These are phyloP conservation scores for Hippophae rhamnoides DNA, from an alignment of 306 rosid species.

Conservation along the genomic window DNA sequence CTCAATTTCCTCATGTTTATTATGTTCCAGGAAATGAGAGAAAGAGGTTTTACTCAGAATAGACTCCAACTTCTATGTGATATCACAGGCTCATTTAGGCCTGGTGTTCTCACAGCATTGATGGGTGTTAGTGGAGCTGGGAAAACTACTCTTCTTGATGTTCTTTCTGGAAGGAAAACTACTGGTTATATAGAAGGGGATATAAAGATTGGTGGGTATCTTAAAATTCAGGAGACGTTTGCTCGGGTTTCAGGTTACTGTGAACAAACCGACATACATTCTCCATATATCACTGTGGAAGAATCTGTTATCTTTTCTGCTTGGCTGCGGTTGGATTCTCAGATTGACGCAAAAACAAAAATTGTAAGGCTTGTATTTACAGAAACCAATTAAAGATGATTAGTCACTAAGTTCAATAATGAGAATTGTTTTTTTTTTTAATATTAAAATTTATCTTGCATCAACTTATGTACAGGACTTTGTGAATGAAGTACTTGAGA, in stretches of 20 bases:
- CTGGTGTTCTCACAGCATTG: conserved; percentile 43
- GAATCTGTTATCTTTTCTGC: conserved; percentile 39
- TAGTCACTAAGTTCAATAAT: not conserved
- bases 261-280: conserved; percentile 39
- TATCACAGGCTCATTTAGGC: conserved; percentile 31
- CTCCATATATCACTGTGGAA: conserved; percentile 41
- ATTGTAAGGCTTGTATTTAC: conserved; percentile 15
- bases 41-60: conserved; percentile 21
- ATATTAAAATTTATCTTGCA: conserved; percentile 19
- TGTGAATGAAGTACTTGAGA: conserved; percentile 44
- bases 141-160: conserved; percentile 37
- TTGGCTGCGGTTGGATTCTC: conserved; percentile 35
- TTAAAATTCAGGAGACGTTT: conserved; percentile 37
- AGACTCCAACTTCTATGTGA: conserved; percentile 33
- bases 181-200: conserved; percentile 33
- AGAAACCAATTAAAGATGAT: not conserved
- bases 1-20: not conserved
- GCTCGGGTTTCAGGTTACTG: conserved; percentile 41
- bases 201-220: conserved; percentile 34
- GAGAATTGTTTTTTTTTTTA: not conserved
- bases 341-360: conserved; percentile 26
- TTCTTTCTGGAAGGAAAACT: conserved; percentile 30
- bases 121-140: conserved; percentile 41
- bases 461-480: conserved; percentile 34
- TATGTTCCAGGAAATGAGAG: conserved; percentile 22